A percentile compares a stretch with the other conserved stretches of the same genome.
Evolutionary conservation across 2,329 filamentous ascomycete genomes (phyloP).

Genomic region (Gliomastix tumulicola): DNA sequence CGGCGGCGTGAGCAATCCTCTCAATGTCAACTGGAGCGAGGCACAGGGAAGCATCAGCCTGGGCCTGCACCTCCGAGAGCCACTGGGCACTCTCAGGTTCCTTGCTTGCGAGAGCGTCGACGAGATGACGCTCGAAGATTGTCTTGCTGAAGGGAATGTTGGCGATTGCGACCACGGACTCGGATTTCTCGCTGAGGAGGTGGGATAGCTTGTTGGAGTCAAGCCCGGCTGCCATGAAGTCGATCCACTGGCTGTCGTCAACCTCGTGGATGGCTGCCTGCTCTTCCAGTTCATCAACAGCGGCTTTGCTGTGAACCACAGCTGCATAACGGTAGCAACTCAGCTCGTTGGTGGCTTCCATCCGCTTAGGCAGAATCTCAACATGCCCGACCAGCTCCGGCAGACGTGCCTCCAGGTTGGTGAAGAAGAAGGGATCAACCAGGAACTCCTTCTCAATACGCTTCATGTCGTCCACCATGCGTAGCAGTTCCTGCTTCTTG

Average conservation of each 20-base stretch:
- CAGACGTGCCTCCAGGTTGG: conserved; percentile 2
- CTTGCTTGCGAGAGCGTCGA: conserved; percentile 5
- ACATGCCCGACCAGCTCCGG: conserved; percentile 12
- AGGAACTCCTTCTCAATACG: conserved; percentile 11
- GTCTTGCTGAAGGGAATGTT: conserved; percentile 20
- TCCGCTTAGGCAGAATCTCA: conserved; percentile 14
- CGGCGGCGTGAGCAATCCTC: conserved; percentile 17
- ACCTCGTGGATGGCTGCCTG: not conserved
- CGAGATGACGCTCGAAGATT: conserved; percentile 14
- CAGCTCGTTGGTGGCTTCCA: conserved; percentile 14
- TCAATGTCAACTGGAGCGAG: conserved; percentile 10
- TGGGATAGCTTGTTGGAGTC: conserved; percentile 4
- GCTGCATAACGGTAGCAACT: conserved; percentile 15
- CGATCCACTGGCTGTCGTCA: conserved; percentile 9
- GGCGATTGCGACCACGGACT: conserved; percentile 6
- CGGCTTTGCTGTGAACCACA: conserved; percentile 9
- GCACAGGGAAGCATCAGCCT: conserved; percentile 1
- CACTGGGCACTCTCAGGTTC: conserved; percentile 1
- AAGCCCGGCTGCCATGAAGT: conserved; percentile 8
- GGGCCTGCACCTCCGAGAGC: conserved; percentile 1
- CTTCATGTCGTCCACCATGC: conserved; percentile 6
- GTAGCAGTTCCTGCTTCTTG: conserved; percentile 4
- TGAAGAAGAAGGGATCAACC: conserved; percentile 16
- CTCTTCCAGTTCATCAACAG: no score
- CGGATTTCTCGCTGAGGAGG: conserved; percentile 2